Conservation (phyloP, 495 filamentous ascomycete species). For the Tuber aestivum region DNA sequence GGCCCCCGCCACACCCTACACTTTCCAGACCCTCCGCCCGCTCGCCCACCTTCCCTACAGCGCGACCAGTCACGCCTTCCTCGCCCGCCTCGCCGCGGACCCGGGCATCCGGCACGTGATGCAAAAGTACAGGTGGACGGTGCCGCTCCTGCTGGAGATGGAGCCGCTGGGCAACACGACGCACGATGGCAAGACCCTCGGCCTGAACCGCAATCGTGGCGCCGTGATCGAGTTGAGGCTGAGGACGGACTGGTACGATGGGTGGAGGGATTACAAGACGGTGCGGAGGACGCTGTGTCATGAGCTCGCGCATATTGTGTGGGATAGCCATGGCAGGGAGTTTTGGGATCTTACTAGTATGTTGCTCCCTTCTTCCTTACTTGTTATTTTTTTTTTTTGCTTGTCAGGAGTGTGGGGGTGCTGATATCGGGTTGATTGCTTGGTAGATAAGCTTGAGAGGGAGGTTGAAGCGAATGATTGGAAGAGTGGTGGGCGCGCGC, state of each 20-base stretch:
- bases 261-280: conserved; percentile 82
- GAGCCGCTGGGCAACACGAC: conserved; percentile 78
- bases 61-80: conserved; percentile 57
- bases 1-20: conserved; percentile 51
- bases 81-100: conserved; percentile 71
- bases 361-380: not conserved
- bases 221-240: conserved; percentile 87
- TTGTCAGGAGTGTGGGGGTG: not conserved
- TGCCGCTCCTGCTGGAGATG: conserved; percentile 92
- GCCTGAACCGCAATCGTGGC: conserved; percentile 79
- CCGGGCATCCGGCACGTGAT: conserved; percentile 79
- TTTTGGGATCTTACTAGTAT: conserved; percentile 79
- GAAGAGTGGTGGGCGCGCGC: conserved; percentile 57
- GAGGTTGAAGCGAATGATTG: conserved; percentile 79
- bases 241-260: conserved; percentile 88
- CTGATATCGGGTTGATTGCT: not conserved
- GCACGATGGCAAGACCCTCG: conserved; percentile 69
- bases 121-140: conserved; percentile 74
- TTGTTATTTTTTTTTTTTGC: not conserved
- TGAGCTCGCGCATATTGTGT: conserved; percentile 89
- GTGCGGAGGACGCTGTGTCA: conserved; percentile 91
- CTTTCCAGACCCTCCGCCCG: conserved; percentile 57
- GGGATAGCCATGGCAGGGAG: conserved; percentile 68
- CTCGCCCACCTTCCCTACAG: conserved; percentile 60
- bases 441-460: conserved; percentile 61